phyloP scores from a whole-genome alignment of 345 rosid species.

The Camelina laxa region DNA sequence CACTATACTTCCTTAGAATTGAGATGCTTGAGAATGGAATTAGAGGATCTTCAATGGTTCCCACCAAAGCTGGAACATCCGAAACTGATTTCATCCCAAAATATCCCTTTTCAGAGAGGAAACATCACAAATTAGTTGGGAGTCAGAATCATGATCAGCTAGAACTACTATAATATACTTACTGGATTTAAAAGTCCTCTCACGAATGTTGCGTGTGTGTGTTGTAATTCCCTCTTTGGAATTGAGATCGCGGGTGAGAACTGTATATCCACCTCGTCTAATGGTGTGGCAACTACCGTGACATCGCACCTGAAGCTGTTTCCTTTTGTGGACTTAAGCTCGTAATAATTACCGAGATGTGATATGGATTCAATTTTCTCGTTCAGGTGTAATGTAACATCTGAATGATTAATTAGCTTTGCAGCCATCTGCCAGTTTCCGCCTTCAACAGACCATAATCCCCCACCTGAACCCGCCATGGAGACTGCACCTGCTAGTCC shows the following conservation, averaged over 20 bases:
- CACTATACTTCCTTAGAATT: slow-evolving; percentile 59
- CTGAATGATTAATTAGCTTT: slow-evolving; percentile 69
- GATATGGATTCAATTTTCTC: slow-evolving; percentile 77
- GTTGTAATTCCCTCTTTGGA: slow-evolving; percentile 83
- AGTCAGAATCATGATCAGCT: not conserved
- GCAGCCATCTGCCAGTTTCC: slow-evolving; percentile 98
- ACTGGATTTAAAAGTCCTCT: slow-evolving; percentile 90
- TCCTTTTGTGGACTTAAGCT: slow-evolving; percentile 78
- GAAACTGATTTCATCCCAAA: slow-evolving; percentile 65
- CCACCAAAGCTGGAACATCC: slow-evolving; percentile 79
- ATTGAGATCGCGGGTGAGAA: slow-evolving; percentile 68
- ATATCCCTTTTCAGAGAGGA: slow-evolving; percentile 58
- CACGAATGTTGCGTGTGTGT: slow-evolving; percentile 91
- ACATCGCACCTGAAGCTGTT: slow-evolving; percentile 67
- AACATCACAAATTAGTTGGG: slow-evolving; percentile 29
- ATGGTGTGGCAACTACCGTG: slow-evolving; percentile 74
- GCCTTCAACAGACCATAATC: slow-evolving; percentile 88
- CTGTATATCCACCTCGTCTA: slow-evolving; percentile 73
- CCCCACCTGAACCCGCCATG: slow-evolving; percentile 90
- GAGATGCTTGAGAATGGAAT: slow-evolving; percentile 89
- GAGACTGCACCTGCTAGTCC: slow-evolving; percentile 99
- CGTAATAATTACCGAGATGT: slow-evolving; percentile 62
- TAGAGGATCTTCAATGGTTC: slow-evolving; percentile 75
- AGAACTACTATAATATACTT: too few species aligned
- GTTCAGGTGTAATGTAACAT: slow-evolving; percentile 66